These are phyloP conservation scores for Singerocomus inundabilis DNA, from an alignment of 1,284 basidiomycete species.

Conservation along the genomic window DNA sequence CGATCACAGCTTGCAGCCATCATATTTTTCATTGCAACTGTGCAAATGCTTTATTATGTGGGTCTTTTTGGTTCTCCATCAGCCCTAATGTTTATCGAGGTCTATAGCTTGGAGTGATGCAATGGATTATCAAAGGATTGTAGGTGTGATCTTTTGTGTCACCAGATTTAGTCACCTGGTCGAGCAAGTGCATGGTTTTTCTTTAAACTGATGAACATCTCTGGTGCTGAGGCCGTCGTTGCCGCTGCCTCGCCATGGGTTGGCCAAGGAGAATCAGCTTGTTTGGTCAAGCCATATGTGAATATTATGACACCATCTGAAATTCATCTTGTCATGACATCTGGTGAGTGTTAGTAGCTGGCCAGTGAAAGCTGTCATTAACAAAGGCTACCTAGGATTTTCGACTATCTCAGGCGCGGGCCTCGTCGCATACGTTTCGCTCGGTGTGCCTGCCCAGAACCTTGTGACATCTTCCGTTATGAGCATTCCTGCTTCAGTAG, in stretches of 20 bases:
- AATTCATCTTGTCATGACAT: slow-evolving; percentile 87
- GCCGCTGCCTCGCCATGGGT: slow-evolving; percentile 91
- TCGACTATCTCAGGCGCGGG: slow-evolving; percentile 92
- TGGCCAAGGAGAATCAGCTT: slow-evolving; percentile 86
- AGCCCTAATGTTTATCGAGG: neutral
- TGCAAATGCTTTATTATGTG: slow-evolving; percentile 82
- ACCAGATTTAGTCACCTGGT: neutral
- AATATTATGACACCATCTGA: slow-evolving; percentile 89
- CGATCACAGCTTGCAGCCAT: slow-evolving; percentile 60
- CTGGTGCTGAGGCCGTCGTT: slow-evolving; percentile 89
- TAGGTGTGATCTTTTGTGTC: slow-evolving; percentile 33
- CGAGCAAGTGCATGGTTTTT: slow-evolving; percentile 80
- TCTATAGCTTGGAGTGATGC: slow-evolving; percentile 71
- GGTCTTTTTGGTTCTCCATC: slow-evolving; percentile 11
- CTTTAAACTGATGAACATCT: slow-evolving; percentile 84
- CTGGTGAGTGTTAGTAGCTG: slow-evolving; percentile 48
- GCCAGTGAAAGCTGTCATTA: neutral
- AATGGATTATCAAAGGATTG: slow-evolving; percentile 84
- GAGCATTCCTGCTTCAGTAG: slow-evolving; percentile 92
- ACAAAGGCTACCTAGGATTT: slow-evolving; percentile 48
- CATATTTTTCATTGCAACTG: slow-evolving; percentile 86
- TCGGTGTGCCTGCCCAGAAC: slow-evolving; percentile 83
- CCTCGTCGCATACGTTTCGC: slow-evolving; percentile 76
- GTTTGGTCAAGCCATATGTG: slow-evolving; percentile 83
- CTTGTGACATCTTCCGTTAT: slow-evolving; percentile 90